Base-by-base conservation (phyloP, 805 yeast species). In the Wickerhamiella bombiphila region DNA sequence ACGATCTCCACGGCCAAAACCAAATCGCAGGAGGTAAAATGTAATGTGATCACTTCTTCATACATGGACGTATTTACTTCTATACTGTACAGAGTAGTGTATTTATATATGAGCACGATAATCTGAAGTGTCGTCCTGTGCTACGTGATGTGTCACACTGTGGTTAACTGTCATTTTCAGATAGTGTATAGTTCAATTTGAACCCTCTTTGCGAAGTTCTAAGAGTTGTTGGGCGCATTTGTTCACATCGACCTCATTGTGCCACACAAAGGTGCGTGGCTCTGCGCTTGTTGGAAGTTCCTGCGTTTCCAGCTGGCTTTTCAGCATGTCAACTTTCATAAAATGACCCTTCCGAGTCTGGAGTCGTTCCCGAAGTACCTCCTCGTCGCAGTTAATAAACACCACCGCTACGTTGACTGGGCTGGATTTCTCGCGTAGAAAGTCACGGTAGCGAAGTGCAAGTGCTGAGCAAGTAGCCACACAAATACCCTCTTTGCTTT, bases 381-480 rank as follows among this genome's bases (percentile, higher is more conserved):
- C 76, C 47, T 64, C 69, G 6, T 73, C 61, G 8, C 85, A 77
- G 48, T 71, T 68, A 33, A 88, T 57, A 52, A 86, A 77, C 22
- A 85, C 64, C 56, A 79, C 76, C 29, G 69, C 52, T 45, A 80
- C 70, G 1, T 43, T 45, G 17, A 37, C 43, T 9, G 36, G 37
- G 15, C 47, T 41, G 28, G 45, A 40, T 29, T 59, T 51, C 3
- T 52, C 43, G 31, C 70, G 65, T 19, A 88, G 68, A 38, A 60
- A 60, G 22, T 77, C 74, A 46, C 98, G 67, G 56, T 91, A 91
- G 11, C 54, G 57, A 47, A 66, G 66, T 59, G 86, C 88, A 54
- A 91, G 64, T 54, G 88, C 76, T 1, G 96, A 86, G 54, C 98
- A 91, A 3, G 93, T 70, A 1, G 79, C 79, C 4, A 91, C 69